phyloP scores from a whole-genome alignment of 495 filamentous ascomycete species.

The Geoglossum glabrum region DNA sequence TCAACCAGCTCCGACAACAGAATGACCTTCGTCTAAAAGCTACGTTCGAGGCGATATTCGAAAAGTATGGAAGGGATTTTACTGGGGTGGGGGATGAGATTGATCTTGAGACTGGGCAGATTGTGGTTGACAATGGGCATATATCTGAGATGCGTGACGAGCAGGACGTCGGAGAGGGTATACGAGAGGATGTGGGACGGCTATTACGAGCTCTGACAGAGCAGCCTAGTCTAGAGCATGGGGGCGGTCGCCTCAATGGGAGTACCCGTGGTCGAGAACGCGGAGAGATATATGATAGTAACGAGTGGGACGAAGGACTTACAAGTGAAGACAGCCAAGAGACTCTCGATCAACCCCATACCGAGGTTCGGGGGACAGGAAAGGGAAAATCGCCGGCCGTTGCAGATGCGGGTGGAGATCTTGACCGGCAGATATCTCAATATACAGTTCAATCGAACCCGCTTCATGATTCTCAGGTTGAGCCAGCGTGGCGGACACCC shows the following conservation, averaged over 20 bases:
- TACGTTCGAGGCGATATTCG: conserved; percentile 68
- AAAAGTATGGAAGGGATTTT: conserved; percentile 72
- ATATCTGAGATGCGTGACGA: conserved; percentile 35
- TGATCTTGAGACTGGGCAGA: conserved; percentile 51
- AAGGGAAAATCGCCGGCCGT: not conserved
- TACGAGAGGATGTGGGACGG: not conserved
- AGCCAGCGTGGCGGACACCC: not conserved
- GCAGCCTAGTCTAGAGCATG: not conserved
- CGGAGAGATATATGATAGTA: not conserved
- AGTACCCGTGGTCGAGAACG: not conserved
- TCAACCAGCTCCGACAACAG: conserved; percentile 30
- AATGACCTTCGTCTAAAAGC: conserved; percentile 53
- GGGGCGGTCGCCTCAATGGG: not conserved
- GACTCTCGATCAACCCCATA: not conserved
- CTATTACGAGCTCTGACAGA: not conserved
- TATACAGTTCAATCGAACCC: not conserved
- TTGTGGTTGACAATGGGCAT: conserved; percentile 81
- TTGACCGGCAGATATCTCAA: not conserved
- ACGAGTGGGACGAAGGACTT: not conserved
- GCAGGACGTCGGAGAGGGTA: conserved; percentile 21
- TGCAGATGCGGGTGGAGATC: not conserved
- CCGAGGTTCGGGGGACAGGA: not conserved
- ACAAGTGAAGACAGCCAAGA: not conserved
- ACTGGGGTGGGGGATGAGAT: conserved; percentile 64
- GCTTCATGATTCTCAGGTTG: not conserved